A percentile compares a stretch with the other conserved stretches of the same genome.
Conservation (phyloP, 352 stramenopile species). For the Globisporangium takayamanum region DNA sequence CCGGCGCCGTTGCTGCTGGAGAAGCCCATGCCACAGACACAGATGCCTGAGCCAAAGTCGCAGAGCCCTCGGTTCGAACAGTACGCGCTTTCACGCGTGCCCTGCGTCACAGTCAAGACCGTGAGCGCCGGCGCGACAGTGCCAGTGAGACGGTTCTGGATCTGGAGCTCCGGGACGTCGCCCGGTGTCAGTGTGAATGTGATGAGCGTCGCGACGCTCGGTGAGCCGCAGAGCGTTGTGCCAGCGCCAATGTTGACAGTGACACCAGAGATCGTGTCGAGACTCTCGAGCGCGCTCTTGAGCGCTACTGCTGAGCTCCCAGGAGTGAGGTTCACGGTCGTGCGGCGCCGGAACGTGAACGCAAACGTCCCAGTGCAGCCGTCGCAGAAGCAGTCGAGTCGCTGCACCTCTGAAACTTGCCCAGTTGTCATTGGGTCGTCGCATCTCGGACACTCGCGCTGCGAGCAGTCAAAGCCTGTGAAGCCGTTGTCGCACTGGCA, state of each 20-base stretch:
- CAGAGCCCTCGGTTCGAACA: slow-evolving; percentile 85
- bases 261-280: slow-evolving; percentile 52
- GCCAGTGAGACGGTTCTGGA: slow-evolving; percentile 38
- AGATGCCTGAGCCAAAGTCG: slow-evolving; percentile 54
- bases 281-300: slow-evolving; percentile 42
- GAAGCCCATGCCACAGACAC: slow-evolving; percentile 59
- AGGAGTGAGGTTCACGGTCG: slow-evolving; percentile 44
- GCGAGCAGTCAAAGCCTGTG: slow-evolving; percentile 55
- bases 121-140: slow-evolving; percentile 10
- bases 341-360: slow-evolving; percentile 55
- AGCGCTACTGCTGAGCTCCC: slow-evolving; percentile 28
- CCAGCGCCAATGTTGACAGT: slow-evolving; percentile 17
- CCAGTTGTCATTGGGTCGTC: slow-evolving; percentile 53
- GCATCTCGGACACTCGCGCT: slow-evolving; percentile 44
- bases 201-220: slow-evolving; percentile 42
- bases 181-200: slow-evolving; percentile 71
- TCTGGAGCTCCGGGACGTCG: slow-evolving; percentile 37
- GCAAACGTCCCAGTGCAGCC: slow-evolving; percentile 48
- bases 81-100: slow-evolving; percentile 49
- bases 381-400: slow-evolving; percentile 45
- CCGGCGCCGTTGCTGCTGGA: slow-evolving; percentile 47
- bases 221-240: slow-evolving; percentile 27
- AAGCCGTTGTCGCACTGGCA: slow-evolving; percentile 72
- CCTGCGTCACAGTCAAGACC: slow-evolving; percentile 16
- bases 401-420: slow-evolving; percentile 36